phyloP scores from a whole-genome alignment of 306 rosid species.

The Trifolium subterraneum region DNA sequence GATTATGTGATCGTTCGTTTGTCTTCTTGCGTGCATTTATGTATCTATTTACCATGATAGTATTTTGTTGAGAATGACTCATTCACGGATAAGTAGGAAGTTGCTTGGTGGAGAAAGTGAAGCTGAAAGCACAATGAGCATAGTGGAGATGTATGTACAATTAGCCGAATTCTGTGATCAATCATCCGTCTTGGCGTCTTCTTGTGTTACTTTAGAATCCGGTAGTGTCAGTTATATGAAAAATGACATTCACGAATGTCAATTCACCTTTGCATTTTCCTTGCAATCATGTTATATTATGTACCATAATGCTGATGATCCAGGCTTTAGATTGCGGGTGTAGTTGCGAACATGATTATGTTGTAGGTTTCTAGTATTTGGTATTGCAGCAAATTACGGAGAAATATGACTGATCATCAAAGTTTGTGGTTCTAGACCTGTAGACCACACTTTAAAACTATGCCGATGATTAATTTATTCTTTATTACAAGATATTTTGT shows the following conservation, averaged over 20 bases:
- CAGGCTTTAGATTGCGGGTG: not conserved
- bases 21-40: not conserved
- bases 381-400: not conserved
- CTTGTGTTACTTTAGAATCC: not conserved
- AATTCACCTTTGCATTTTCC: slow-evolving; percentile 16
- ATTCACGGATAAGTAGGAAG: no score
- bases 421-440: not conserved
- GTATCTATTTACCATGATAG: not conserved
- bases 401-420: not conserved
- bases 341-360: not conserved
- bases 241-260: slow-evolving; percentile 23
- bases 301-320: not conserved
- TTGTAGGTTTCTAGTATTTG: not conserved
- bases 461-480: not conserved
- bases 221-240: not conserved
- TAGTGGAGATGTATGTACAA: not conserved
- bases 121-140: not conserved
- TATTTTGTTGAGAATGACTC: no score
- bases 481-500: slow-evolving; percentile 19
- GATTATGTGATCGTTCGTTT: not conserved
- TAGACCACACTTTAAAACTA: not conserved
- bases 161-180: not conserved
- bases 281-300: slow-evolving; percentile 20
- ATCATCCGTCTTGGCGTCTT: not conserved
- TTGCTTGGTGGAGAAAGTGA: not conserved